Percentiles rank a stretch among this genome's conserved stretches.
Evolutionary conservation across 2,329 filamentous ascomycete genomes (phyloP).

Genomic region (Xylariaceae sp.): DNA sequence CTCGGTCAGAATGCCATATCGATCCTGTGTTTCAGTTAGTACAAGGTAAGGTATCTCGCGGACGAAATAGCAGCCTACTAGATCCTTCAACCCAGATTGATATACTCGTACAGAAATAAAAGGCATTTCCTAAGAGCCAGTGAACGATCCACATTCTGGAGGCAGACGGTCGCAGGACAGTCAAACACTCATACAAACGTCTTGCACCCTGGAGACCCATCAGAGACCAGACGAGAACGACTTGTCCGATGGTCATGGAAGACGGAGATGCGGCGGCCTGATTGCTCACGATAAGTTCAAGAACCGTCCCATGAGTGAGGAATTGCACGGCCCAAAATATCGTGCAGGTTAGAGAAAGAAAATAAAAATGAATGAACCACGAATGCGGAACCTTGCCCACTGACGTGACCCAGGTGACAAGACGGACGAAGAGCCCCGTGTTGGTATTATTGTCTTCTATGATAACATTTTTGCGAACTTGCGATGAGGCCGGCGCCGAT

Average conservation of each 20-base stretch:
- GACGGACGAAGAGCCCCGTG: constrained; percentile 30
- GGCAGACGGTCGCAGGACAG: constrained; percentile 67
- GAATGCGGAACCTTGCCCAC: constrained; percentile 75
- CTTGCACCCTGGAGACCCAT: constrained; percentile 78
- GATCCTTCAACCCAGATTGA: constrained; percentile 86
- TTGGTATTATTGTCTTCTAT: constrained; percentile 12
- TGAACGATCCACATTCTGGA: constrained; percentile 87
- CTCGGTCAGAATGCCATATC: constrained; percentile 36
- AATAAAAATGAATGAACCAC: constrained; percentile 91
- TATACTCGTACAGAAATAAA: constrained; percentile 76
- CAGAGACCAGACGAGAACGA: constrained; percentile 71
- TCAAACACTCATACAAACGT: constrained; percentile 76
- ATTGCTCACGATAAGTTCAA: constrained; percentile 54
- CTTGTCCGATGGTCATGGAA: constrained; percentile 66
- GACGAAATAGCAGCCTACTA: constrained; percentile 54
- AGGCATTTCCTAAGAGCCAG: constrained; percentile 78
- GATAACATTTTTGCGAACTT: neutral
- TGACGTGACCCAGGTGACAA: constrained; percentile 46
- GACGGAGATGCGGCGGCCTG: constrained; percentile 38
- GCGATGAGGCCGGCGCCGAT: constrained; percentile 1
- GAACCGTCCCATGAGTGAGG: constrained; percentile 56
- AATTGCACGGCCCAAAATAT: constrained; percentile 76
- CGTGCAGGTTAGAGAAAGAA: constrained; percentile 71
- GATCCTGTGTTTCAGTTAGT: constrained; percentile 39
- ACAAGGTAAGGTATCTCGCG: constrained; percentile 16